phyloP scores from a whole-genome alignment of 2,329 filamentous ascomycete species.

The Trichoderma brevicompactum region DNA sequence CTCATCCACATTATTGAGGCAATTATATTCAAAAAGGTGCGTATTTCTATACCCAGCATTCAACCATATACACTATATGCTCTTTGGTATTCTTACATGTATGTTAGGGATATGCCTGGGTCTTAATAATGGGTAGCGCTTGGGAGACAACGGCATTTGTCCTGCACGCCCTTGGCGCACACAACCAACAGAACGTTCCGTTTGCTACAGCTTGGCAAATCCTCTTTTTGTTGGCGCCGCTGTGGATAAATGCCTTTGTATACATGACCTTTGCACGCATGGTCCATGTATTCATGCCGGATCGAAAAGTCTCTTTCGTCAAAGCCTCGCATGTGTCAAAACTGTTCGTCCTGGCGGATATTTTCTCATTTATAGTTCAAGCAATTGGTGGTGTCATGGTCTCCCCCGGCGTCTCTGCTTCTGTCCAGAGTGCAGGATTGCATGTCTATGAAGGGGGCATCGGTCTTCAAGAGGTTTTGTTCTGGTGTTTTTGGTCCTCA shows the following conservation, averaged over 20 bases:
- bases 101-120: constrained; percentile 6
- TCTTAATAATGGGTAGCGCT: constrained; percentile 2
- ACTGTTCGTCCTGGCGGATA: constrained; percentile 7
- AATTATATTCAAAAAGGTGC: constrained; percentile 18
- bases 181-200: constrained; percentile 1
- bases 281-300: constrained; percentile 4
- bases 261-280: constrained; percentile 25
- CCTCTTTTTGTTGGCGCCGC: constrained; percentile 8
- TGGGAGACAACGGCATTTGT: constrained; percentile 12
- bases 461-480: constrained; percentile 13
- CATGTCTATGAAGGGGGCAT: constrained; percentile 18
- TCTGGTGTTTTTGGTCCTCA: constrained; percentile 2
- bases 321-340: constrained; percentile 9
- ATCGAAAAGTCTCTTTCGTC: constrained; percentile 10
- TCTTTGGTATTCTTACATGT: background rate
- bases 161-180: constrained; percentile 5
- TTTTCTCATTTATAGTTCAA: constrained; percentile 12
- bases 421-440: constrained; percentile 1
- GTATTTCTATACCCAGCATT: background rate
- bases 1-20: constrained; percentile 13
- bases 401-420: constrained; percentile 7
- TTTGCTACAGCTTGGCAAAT: constrained; percentile 12
- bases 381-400: constrained; percentile 5
- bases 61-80: background rate
- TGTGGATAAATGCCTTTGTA: constrained; percentile 20